Evolutionary conservation across 805 yeast genomes (phyloP), one percentile per base, ranked within the genome.

Genomic region (Lachancea nothofagi): DNA sequence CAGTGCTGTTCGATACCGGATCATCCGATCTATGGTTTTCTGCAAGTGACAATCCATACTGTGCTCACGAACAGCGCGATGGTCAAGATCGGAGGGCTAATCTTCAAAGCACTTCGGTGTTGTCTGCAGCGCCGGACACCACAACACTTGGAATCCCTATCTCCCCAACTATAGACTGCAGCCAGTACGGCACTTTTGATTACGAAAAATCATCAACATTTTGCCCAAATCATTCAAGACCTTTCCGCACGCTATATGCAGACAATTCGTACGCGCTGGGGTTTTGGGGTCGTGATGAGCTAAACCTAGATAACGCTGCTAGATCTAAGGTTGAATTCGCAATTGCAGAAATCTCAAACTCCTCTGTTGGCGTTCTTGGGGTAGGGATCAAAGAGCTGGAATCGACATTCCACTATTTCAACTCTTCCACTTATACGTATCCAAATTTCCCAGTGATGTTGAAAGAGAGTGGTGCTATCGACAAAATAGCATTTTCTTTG

Each of bases 331-430:
- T 80, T 30, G 75, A 83, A 15, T 71, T 86, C 57, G 95, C 89
- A 8, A 70, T 84, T 19, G 88, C 79, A 9, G 72, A 74, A 48
- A 55, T 59, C 28, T 72, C 82, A 2, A 74, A 76, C 41, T 75
- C 84, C 3, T 61, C 75, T 14, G 45, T 55, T 5, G 88, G 90
- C 29, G 87, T 83, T 13, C 61, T 81, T 30, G 85, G 87, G 13
- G 74, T 82, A 42, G 87, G 89, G 1, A 69, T 79, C 22, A 61
- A 71, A 3, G 78, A 77, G 23, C 70, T 80, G 38, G 94, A 86
- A 57, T 67, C 75, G 2, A 54, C 54, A 9, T 24, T 22, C n/a
- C 54, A 56, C 5, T 56, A 56, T 36, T 47, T 46, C 2, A 43
- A 45, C 26, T 55, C 57, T 4, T 48, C 58, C 2, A 37, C 48